Evolutionary conservation across 768 basidiomycete genomes (phyloP).

Genomic region (Collybia sordida): DNA sequence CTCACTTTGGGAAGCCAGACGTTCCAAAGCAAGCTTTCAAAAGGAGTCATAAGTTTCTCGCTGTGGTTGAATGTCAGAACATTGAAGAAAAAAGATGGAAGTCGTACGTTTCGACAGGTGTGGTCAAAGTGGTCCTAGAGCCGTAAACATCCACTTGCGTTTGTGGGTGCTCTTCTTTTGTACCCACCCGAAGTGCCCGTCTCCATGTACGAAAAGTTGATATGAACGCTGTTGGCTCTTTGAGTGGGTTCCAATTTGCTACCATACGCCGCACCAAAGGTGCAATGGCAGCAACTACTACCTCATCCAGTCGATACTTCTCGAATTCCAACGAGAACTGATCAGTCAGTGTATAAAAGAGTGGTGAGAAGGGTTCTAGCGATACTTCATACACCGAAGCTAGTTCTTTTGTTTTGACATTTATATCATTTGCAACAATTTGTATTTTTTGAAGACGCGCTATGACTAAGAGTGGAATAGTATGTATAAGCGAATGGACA

Average conservation of each 20-base stretch:
- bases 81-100: not conserved
- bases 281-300: conserved; percentile 89
- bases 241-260: conserved; percentile 79
- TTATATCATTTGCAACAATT: conserved; percentile 72
- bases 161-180: conserved; percentile 38
- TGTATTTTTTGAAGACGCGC: conserved; percentile 76
- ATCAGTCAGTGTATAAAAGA: conserved; percentile 69
- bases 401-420: conserved; percentile 60
- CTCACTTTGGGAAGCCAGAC: conserved; percentile 96
- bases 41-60: conserved; percentile 85
- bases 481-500: not conserved
- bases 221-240: conserved; percentile 66
- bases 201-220: conserved; percentile 72
- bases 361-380: conserved; percentile 69
- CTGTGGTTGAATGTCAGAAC: conserved; percentile 25
- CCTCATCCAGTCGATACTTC: conserved; percentile 80
- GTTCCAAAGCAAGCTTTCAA: conserved; percentile 92
- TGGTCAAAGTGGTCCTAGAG: conserved; percentile 30
- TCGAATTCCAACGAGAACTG: conserved; percentile 77
- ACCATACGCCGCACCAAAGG: conserved; percentile 78
- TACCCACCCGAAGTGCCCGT: conserved; percentile 60
- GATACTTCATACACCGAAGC: conserved; percentile 68
- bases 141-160: conserved; percentile 61
- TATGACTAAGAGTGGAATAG: conserved; percentile 54
- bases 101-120: conserved; percentile 37